Evolutionary conservation across 495 filamentous ascomycete species (phyloP).

Genomic region (Penicillium cinerascens): DNA sequence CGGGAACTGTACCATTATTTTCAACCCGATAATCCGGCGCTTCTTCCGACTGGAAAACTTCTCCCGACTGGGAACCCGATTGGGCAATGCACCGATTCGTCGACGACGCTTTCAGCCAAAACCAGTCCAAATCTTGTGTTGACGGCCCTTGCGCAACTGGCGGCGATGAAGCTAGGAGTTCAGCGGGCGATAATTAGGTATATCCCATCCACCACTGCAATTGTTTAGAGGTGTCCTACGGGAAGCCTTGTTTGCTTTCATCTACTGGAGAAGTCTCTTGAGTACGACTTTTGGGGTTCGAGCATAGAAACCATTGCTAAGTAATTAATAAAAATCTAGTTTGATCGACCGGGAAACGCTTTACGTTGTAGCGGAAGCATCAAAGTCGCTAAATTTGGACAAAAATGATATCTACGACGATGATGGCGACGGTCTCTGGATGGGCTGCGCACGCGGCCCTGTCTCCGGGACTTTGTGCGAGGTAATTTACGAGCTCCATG

Average conservation of each 20-base stretch:
- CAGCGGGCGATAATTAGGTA: slow-evolving; percentile 44
- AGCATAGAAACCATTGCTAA: not conserved
- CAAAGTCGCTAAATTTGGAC: slow-evolving; percentile 41
- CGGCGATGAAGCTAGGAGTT: slow-evolving; percentile 36
- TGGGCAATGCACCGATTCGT: not conserved
- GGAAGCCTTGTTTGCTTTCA: too few relatives aligned
- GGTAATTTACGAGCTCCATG: slow-evolving; percentile 5
- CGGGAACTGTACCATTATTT: slow-evolving; percentile 23
- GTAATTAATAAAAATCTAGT: not conserved
- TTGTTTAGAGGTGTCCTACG: too few relatives aligned
- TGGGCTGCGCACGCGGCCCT: slow-evolving; percentile 40
- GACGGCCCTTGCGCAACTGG: slow-evolving; percentile 38
- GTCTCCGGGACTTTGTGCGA: slow-evolving; percentile 43
- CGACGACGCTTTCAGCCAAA: not conserved
- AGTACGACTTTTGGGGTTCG: too few relatives aligned
- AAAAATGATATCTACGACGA: slow-evolving; percentile 30
- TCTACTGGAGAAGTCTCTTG: too few relatives aligned
- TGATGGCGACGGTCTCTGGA: slow-evolving; percentile 43
- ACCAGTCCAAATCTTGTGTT: slow-evolving; percentile 33
- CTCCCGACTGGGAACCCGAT: slow-evolving; percentile 6
- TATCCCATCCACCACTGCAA: not conserved
- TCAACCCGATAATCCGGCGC: slow-evolving; percentile 21
- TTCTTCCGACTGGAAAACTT: too few relatives aligned
- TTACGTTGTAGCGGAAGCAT: slow-evolving; percentile 48
- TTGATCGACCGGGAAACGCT: slow-evolving; percentile 32